These are phyloP conservation scores for Geosmithia morbida DNA, from an alignment of 2,329 filamentous ascomycete species.

Conservation along the genomic window DNA sequence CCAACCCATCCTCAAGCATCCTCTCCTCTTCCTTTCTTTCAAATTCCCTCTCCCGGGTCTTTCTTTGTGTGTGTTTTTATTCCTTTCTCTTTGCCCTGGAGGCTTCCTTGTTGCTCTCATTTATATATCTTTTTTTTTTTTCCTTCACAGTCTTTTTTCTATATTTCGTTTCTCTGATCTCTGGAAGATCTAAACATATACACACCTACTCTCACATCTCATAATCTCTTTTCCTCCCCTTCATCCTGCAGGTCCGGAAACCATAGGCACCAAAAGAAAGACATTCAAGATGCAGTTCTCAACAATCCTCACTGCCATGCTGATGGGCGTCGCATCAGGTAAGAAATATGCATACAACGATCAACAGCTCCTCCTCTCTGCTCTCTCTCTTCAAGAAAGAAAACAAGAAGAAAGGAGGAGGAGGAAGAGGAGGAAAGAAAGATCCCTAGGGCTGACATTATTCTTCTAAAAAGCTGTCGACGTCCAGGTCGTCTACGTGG, in stretches of 20 bases:
- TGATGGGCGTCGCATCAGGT: conserved; percentile 33
- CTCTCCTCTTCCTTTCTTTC: conserved; percentile 6
- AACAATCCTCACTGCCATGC: conserved; percentile 28
- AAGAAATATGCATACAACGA: conserved; percentile 8
- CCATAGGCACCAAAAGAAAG: neutral
- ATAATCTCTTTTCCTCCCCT: conserved; percentile 3
- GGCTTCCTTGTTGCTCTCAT: conserved; percentile 16
- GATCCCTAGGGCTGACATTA: neutral
- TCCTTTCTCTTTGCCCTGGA: conserved; percentile 17
- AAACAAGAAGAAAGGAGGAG: too few relatives aligned
- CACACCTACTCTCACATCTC: too few relatives aligned
- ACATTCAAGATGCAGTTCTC: conserved; percentile 36
- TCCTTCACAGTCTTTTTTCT: conserved; percentile 3
- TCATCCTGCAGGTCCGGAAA: neutral
- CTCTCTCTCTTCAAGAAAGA: too few relatives aligned
- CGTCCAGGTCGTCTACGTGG: conserved; percentile 54
- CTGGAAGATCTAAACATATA: conserved; percentile 6
- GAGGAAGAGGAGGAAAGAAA: too few relatives aligned
- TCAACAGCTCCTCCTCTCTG: too few relatives aligned
- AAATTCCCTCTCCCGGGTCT: conserved; percentile 11
- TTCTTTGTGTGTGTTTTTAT: conserved; percentile 7
- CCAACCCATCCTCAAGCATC: neutral
- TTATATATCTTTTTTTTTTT: conserved; percentile 1
- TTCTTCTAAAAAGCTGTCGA: conserved; percentile 15
- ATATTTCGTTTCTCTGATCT: conserved; percentile 2